Evolutionary conservation across 179 eudicot species (phyloP), one percentile per base, ranked within the genome.

Genomic region (Corrigiola litoralis): DNA sequence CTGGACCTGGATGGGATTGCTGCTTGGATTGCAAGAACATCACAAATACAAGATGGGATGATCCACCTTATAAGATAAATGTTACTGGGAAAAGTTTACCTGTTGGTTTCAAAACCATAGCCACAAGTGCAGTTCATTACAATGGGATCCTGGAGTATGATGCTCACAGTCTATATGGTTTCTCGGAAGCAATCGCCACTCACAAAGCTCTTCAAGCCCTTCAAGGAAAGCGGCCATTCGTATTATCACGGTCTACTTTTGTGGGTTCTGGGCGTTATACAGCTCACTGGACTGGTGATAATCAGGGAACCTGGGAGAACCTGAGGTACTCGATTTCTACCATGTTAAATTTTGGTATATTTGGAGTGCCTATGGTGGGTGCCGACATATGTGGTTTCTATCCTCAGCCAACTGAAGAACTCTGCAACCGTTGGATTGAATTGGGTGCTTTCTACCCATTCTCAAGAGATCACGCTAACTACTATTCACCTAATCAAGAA

Each of bases 251-350:
- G 8, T 85, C 96, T 12, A 92, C 98, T 5, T 92, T 73, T 72
- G 96, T 92, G 20, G 96, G 98, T 20, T 85, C 98, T 1, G 98
- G 98, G 33, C 89, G 70, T 18, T 89, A 89, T 59, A 79, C 88
- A 58, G 98, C 98, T 0, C 98, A 92, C 21, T 92, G 98, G 98
- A 92, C 98, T 0, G 98, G 98, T 38, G 98, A 92, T 68, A 92
- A 92, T 47, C 70, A 92, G 56, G 98, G 90, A 8, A 92, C 90
- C 6, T 92, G 95, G 95, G 70, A 85, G 10, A 81, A 89, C 69
- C 68, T 92, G 28, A 82, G 61, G 71, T 89, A 89, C 66, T 89
- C 98, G 2, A 89, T 92, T 52, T 87, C 91, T 0, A 92, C 98
- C 5, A 78, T 92, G 82, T 66, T 92, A 48, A 89, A 92, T 64